Conservation (phyloP, 495 filamentous ascomycete species). For the Penicillium psychrofluorescens region DNA sequence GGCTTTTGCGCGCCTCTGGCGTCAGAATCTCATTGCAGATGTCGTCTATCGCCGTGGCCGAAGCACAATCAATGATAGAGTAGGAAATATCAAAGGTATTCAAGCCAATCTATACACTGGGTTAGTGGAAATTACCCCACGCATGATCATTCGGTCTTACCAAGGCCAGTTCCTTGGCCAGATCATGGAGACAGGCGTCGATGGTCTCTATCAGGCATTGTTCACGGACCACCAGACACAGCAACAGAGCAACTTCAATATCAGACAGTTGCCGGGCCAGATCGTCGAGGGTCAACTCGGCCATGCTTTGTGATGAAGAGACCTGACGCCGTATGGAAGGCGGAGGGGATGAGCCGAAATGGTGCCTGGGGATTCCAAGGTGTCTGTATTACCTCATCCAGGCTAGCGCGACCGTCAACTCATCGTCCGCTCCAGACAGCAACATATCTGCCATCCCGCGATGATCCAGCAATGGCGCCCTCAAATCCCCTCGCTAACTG, state of each 20-base stretch:
- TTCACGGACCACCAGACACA: conserved; percentile 70
- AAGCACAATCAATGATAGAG: conserved; percentile 62
- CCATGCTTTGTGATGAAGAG: conserved; percentile 39
- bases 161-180: conserved; percentile 66
- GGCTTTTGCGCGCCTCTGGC: conserved; percentile 14
- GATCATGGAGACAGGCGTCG: conserved; percentile 47
- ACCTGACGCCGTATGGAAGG: not conserved
- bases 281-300: conserved; percentile 49
- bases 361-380: conserved; percentile 4
- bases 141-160: conserved; percentile 27
- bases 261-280: conserved; percentile 73
- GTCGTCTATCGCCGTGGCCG: conserved; percentile 68
- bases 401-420: conserved; percentile 9
- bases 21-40: conserved; percentile 62
- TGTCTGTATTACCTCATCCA: conserved; percentile 1
- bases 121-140: conserved; percentile 4
- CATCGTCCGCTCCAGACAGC: conserved; percentile 4
- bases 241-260: conserved; percentile 76
- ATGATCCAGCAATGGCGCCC: conserved; percentile 27
- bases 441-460: conserved; percentile 14
- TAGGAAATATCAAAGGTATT: conserved; percentile 65
- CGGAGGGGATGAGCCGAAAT: not conserved
- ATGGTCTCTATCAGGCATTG: conserved; percentile 84
- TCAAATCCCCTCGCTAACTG: conserved; percentile 77
- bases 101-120: conserved; percentile 47